phyloP scores from a whole-genome alignment of 768 basidiomycete genomes.

The Sporobolomyces pararoseus region DNA sequence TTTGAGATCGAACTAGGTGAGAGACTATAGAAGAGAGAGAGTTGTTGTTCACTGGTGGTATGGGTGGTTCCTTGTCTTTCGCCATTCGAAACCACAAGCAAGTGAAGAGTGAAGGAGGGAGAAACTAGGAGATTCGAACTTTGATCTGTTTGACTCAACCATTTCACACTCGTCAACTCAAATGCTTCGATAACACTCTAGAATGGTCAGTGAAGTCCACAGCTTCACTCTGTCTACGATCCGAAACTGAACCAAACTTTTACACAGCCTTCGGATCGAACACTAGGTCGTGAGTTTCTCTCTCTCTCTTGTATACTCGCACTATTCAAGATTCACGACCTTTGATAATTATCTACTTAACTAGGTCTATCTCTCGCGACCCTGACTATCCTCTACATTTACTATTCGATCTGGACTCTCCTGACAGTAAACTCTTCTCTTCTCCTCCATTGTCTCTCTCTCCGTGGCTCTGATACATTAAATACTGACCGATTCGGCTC shows the following conservation, averaged over 20 bases:
- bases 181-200: not conserved
- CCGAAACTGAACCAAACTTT: not conserved
- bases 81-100: not conserved
- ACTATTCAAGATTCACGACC: too few species aligned
- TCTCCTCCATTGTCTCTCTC: slow-evolving; percentile 21
- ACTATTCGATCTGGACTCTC: slow-evolving; percentile 89
- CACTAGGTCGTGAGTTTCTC: not conserved
- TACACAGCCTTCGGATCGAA: slow-evolving; percentile 4
- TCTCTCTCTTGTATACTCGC: not conserved
- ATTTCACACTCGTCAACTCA: not conserved
- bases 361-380: slow-evolving; percentile 64
- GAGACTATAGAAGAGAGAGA: slow-evolving; percentile 38
- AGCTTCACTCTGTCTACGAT: not conserved
- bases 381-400: slow-evolving; percentile 65
- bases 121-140: not conserved
- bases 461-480: not conserved
- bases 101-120: not conserved
- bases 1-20: slow-evolving; percentile 23
- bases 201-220: not conserved
- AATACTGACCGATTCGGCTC: too few species aligned
- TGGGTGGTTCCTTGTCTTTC: not conserved
- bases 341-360: not conserved
- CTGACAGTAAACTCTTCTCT: slow-evolving; percentile 58
- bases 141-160: not conserved
- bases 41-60: not conserved